Percentiles rank a stretch among this genome's conserved stretches.
phyloP scores from a whole-genome alignment of 495 filamentous ascomycete genomes.

The Elasticomyces elasticus region DNA sequence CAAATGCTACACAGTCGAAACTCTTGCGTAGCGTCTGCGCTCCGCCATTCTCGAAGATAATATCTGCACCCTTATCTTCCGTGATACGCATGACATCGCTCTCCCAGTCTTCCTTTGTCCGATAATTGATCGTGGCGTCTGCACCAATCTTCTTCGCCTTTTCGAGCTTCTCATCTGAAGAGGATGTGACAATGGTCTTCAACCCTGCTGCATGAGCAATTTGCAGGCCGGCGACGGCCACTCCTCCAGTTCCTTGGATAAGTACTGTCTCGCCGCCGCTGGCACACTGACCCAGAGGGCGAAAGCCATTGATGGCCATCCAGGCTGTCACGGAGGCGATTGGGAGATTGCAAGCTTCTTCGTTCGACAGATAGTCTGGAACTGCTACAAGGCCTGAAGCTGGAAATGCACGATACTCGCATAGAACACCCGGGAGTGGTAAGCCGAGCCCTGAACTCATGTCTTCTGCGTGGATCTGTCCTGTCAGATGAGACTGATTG shows the following conservation, averaged over 20 bases:
- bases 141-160: constrained; percentile 37
- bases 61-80: constrained; percentile 32
- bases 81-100: constrained; percentile 33
- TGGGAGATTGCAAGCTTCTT: constrained; percentile 29
- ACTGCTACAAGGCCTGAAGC: constrained; percentile 22
- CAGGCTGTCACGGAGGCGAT: constrained; percentile 36
- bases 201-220: constrained; percentile 23
- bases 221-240: constrained; percentile 21
- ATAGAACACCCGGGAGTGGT: constrained; percentile 20
- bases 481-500: constrained; percentile 21
- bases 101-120: constrained; percentile 35
- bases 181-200: constrained; percentile 41
- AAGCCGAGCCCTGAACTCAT: constrained; percentile 19
- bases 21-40: constrained; percentile 35
- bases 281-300: constrained; percentile 19
- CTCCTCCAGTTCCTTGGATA: constrained; percentile 28
- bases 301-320: constrained; percentile 30
- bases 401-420: constrained; percentile 22
- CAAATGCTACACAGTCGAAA: constrained; percentile 21
- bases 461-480: constrained; percentile 17
- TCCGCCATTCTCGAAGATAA: constrained; percentile 45
- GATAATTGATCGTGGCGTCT: constrained; percentile 39
- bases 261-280: constrained; percentile 21
- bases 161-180: constrained; percentile 37
- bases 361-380: constrained; percentile 27